Evolutionary conservation across 1,139 yeast species (phyloP), one percentile per base, ranked within the genome.

Genomic region (Suhomyces taliae): DNA sequence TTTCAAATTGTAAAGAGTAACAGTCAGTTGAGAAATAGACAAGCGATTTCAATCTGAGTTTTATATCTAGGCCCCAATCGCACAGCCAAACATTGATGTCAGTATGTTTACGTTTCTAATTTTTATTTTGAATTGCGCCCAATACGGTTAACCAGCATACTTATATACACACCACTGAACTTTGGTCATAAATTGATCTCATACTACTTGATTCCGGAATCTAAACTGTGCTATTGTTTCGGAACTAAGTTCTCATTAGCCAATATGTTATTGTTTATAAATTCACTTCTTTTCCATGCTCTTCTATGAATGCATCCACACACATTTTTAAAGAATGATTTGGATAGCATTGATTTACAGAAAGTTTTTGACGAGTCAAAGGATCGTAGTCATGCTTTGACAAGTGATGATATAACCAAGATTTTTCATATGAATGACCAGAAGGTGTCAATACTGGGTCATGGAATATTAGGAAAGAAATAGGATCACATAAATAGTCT

Each of bases 401-500:
- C 40, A 76, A 57, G 53, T 74, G 76, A 48, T 68, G 69, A 45
- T 66, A 50, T 15, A 77, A 58, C 64, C 72, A 66, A 1, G 75
- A 53, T 47, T 70, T 66, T 53, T 77, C 82, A 53, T 72, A 78
- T 1, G 80, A 66, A 39, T 70, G 72, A 2, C 82, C 82, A n/a
- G 78, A 67, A 6, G 78, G 78, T 11, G 77, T 65, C 10, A 76
- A 59, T 6, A 78, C 81, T 0, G 82, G 82, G 37, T 77, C 74
- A 37, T 56, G 55, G 53, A 76, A 74, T 19, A 77, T 45, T 36
- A 68, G 67, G 55, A 72, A 73, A 2, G 79, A 70, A 29, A 78
- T 74, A 2, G 82, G 82, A 49, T 77, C 81, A n/a, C 73, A 50
- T 27, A 76, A 56, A 47, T 68, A 64, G 29, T 73, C 79, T 1